Base-by-base conservation (phyloP, 805 yeast species). In the Candida mattraensis region DNA sequence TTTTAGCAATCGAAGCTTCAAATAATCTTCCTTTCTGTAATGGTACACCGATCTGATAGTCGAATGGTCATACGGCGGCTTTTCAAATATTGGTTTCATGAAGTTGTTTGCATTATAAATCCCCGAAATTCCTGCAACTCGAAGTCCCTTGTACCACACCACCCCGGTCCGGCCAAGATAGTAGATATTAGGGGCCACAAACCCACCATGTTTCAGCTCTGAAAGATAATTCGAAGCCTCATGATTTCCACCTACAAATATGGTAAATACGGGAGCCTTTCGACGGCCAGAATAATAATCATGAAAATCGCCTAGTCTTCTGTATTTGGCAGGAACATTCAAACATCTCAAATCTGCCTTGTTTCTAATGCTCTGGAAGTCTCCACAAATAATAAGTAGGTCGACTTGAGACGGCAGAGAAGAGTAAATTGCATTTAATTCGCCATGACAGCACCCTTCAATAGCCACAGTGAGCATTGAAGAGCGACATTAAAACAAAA, bases 181-280 rank as follows among this genome's bases (percentile, higher is more conserved):
- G 59, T 82, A 93, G 10, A 93, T 86, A 44, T 83, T 80, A 1
- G 87, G 86, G 1, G 95, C 94, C 1, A 85, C 89, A 86, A 91
- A 93, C 0, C 99, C 99, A 9, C 99, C 99, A 56, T 71, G 74
- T 40, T 75, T 76, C 39, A 89, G 61, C 48, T 84, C 87, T 42
- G 74, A 66, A 44, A 93, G 54, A 55, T 84, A 86, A 40, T 80
- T 77, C 39, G 94, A 85, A 4, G 93, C 80, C 55, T 93, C 99
- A 54, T 93, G 99, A 60, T 93, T 93, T 0, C 99, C 99, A 3
- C 99, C 98, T 26, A 93, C 77, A 47, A 91, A 83, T 0, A 93
- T 48, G 0, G 98, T 91, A 20, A 78, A 60, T 1, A 83, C 69
- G 0, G 96, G 96, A 0, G 96, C 95, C 18, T 35, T 58, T 30